These are phyloP conservation scores for Aegilops tauschii DNA, from an alignment of 176 grass and related monocot species.

Conservation along the genomic window DNA sequence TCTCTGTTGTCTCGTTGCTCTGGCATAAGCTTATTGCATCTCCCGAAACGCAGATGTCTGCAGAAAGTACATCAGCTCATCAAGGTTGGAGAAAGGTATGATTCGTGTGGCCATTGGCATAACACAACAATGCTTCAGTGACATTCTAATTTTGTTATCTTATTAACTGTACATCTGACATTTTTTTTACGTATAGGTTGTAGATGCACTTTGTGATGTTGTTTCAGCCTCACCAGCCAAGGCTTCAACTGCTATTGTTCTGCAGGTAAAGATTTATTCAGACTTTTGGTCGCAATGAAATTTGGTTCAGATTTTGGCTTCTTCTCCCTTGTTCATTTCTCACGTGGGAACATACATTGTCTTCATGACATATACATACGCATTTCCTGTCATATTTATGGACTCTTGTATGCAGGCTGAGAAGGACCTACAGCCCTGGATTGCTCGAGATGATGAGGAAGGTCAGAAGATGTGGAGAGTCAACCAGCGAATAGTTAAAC, in stretches of 20 bases:
- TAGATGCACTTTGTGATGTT: constrained; percentile 96
- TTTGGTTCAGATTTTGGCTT: neutral
- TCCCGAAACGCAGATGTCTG: constrained; percentile 96
- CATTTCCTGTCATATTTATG: constrained; percentile 48
- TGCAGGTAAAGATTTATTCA: constrained; percentile 70
- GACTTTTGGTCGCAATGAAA: neutral
- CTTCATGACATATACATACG: neutral
- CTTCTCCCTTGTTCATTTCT: neutral
- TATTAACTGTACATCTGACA: constrained; percentile 10
- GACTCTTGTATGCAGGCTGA: constrained; percentile 69
- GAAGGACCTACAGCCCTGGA: constrained; percentile 97
- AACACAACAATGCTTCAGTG: neutral
- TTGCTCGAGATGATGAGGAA: constrained; percentile 88
- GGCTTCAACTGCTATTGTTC: constrained; percentile 88
- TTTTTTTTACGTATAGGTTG: constrained; percentile 47
- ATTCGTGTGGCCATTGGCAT: constrained; percentile 8
- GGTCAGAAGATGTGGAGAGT: constrained; percentile 97
- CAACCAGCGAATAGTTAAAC: constrained; percentile 93
- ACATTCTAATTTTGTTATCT: constrained; percentile 4
- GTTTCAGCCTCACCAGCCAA: constrained; percentile 96
- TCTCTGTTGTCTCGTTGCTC: constrained; percentile 95
- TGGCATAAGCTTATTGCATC: constrained; percentile 95
- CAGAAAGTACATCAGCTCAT: constrained; percentile 99
- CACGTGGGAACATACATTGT: neutral
- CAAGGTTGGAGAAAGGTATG: constrained; percentile 98